These are phyloP conservation scores for Talaromyces sp. DNA, from an alignment of 2,329 filamentous ascomycete species.

Conservation along the genomic window DNA sequence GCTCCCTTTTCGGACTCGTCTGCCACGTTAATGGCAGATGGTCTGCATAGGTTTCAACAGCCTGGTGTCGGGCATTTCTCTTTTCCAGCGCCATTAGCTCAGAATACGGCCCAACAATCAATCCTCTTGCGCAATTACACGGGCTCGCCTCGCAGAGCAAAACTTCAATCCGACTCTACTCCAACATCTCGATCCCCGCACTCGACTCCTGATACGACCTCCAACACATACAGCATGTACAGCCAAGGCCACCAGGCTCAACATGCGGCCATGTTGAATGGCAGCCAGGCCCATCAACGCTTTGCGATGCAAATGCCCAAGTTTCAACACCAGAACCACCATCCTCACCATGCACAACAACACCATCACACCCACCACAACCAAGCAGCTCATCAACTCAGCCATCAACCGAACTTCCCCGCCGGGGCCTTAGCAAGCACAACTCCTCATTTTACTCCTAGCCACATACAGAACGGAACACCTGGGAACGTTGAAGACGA, in stretches of 20 bases:
- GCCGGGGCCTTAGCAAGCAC: conserved; percentile 45
- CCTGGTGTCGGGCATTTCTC: conserved; percentile 52
- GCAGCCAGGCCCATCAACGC: conserved; percentile 46
- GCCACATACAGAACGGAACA: conserved; percentile 59
- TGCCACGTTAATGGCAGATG: conserved; percentile 55
- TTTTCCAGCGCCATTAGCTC: conserved; percentile 46
- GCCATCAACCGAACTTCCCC: conserved; percentile 52
- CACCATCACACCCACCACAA: conserved; percentile 45
- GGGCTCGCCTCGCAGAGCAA: conserved; percentile 39
- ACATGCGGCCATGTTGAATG: conserved; percentile 51
- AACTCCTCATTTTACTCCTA: conserved; percentile 57
- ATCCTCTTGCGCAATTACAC: conserved; percentile 37
- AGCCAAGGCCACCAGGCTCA: conserved; percentile 47
- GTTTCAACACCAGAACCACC: conserved; percentile 47
- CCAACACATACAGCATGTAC: conserved; percentile 49
- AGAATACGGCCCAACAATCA: conserved; percentile 39
- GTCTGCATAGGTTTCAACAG: conserved; percentile 54
- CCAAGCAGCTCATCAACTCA: conserved; percentile 42
- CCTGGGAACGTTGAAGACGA: conserved; percentile 55
- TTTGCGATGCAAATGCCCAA: conserved; percentile 51
- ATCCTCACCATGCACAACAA: conserved; percentile 44
- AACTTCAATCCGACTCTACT: conserved; percentile 47
- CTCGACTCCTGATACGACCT: conserved; percentile 40
- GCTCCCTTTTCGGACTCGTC: conserved; percentile 42
- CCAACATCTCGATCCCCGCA: conserved; percentile 49